Conservation (phyloP, 1,139 yeast genomes). For the Arxiozyma slooffiae region DNA sequence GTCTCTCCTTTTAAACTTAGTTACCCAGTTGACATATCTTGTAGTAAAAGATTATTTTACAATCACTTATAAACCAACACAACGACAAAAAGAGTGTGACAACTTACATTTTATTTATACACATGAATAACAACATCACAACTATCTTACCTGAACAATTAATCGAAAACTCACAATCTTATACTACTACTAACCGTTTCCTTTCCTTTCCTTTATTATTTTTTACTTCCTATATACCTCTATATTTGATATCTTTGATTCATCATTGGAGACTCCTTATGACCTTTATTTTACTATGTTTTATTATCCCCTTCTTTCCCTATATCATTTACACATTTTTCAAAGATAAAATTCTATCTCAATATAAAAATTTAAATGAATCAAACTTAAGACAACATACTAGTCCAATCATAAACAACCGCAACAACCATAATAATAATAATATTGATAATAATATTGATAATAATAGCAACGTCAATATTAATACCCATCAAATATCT, state of each 20-base stretch:
- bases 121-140: neutral
- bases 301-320: neutral
- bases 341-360: constrained; percentile 11
- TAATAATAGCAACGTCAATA: neutral
- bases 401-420: no score
- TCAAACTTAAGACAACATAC: constrained; percentile 1
- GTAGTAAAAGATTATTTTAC: no score
- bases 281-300: constrained; percentile 1
- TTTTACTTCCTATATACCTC: neutral
- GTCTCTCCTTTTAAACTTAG: neutral
- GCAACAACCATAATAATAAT: no score
- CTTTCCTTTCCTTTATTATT: neutral
- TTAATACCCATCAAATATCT: neutral
- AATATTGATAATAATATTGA: no score
- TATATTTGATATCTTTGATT: neutral
- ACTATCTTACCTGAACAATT: neutral
- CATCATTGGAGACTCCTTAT: constrained; percentile 3
- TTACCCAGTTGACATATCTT: neutral
- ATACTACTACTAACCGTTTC: neutral
- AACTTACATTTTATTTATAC: neutral
- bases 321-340: constrained; percentile 9
- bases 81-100: neutral
- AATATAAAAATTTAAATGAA: constrained; percentile 13
- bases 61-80: neutral
- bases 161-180: neutral